A percentile compares a stretch with the other conserved stretches of the same genome.
These are phyloP conservation scores for Omphalea diandra DNA, from an alignment of 441 rosid genomes.

Conservation along the genomic window DNA sequence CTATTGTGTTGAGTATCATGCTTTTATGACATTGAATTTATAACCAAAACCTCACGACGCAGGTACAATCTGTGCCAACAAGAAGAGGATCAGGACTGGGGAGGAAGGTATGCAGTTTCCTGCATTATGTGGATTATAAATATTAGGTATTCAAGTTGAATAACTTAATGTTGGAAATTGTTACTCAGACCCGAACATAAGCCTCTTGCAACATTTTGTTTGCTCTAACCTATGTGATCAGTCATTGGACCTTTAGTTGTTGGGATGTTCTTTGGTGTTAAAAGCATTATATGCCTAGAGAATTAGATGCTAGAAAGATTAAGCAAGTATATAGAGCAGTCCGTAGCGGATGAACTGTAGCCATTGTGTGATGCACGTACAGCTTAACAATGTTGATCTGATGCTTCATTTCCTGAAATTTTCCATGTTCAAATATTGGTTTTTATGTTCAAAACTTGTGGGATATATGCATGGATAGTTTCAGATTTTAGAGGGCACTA, in stretches of 20 bases:
- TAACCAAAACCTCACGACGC: constrained; percentile 15
- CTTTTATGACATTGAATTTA: constrained; percentile 4
- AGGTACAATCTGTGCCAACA: constrained; percentile 61
- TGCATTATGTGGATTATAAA: too few relatives aligned
- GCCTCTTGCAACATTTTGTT: neutral
- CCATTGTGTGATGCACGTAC: neutral
- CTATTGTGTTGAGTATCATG: neutral
- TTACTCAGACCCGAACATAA: neutral
- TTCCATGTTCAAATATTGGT: neutral
- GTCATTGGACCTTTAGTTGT: neutral
- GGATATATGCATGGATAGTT: neutral
- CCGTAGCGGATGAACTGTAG: neutral
- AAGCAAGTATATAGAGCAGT: neutral
- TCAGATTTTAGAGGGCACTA: neutral
- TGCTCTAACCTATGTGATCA: neutral
- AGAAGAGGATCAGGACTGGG: constrained; percentile 76
- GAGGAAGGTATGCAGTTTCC: constrained; percentile 74
- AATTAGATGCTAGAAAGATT: neutral
- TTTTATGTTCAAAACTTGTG: neutral
- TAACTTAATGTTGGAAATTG: neutral
- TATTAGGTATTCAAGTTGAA: constrained; percentile 9
- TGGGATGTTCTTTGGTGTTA: constrained; percentile 2
- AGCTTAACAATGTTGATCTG: neutral
- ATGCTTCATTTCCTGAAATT: neutral
- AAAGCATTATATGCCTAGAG: too few relatives aligned